Base-by-base conservation (phyloP, 495 filamentous ascomycete genomes). In the Aspergillus avenaceus region DNA sequence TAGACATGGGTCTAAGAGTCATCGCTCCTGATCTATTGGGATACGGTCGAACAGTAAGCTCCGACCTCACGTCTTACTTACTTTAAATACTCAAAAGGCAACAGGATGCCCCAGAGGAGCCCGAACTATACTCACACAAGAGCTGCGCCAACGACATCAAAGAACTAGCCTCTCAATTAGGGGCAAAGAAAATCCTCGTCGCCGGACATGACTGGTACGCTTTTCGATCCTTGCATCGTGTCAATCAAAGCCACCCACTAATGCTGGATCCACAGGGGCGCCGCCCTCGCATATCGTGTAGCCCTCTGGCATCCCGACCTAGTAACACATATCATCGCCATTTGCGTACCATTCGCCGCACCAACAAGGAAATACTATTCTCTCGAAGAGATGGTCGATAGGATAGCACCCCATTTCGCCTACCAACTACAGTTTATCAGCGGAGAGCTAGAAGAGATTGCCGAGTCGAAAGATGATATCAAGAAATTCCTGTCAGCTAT, bases 181-280 rank as follows among this genome's bases (percentile, higher is more conserved):
- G 80, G 18, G 75, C 76, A 29, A 62, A 68, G 8, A 71, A 65
- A 8, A 82, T 89, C 53, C 83, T 95, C 23, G 74, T 95, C 11
- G 86, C 87, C 12, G 90, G 89, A 7, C 90, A 96, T 63, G 90
- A 96, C 65, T 96, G 91, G 91, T 89, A 84, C 59, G 75, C 4
- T 52, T 18, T 24, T 19, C 21, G 34, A 27, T 9, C 6, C 18
- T 29, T 22, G n/a, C 3, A 36, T 25, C 25, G 18, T 24, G n/a
- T 11, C 44, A n/a, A 7, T 25, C 24, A 3, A 44, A 18, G 5
- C 1, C 31, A 8, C 9, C 28, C 19, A 23, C 4, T 3, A 31
- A 8, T 8, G 5, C 12, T 14, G 4, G 8, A 22, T 23, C 18
- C 40, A 42, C 23, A 78, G 77, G 75, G 80, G 82, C 52, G 81